A percentile compares a stretch with the other conserved stretches of the same genome.
Conservation (phyloP, 2,329 filamentous ascomycete genomes). For the Alternaria conjuncta region DNA sequence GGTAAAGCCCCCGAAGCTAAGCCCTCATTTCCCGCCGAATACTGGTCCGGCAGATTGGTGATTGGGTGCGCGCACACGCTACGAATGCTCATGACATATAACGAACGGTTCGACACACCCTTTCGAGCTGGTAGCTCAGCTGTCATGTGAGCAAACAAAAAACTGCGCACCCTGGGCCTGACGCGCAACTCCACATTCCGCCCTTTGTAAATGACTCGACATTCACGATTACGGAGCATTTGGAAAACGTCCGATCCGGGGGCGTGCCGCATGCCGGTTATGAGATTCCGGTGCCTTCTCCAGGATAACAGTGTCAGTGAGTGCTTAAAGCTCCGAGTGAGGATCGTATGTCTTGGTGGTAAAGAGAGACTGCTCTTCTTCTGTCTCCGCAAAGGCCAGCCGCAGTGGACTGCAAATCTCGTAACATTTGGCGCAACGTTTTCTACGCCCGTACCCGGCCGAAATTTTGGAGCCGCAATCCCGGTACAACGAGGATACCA, state of each 20-base stretch:
- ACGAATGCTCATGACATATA: background rate
- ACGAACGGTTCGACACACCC: background rate
- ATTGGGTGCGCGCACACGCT: slow-evolving; percentile 9
- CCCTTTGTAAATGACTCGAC: background rate
- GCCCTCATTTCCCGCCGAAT: background rate
- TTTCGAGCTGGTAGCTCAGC: background rate
- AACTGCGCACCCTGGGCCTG: background rate
- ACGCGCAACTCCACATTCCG: slow-evolving; percentile 13
- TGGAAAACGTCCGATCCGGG: background rate
- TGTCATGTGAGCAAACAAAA: slow-evolving; percentile 9
- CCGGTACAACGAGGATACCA: slow-evolving; percentile 55
- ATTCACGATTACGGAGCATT: too few species aligned
- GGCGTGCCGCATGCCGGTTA: background rate
- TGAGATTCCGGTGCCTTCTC: background rate
- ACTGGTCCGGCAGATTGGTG: slow-evolving; percentile 10
- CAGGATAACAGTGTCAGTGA: slow-evolving; percentile 6
- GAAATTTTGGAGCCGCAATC: slow-evolving; percentile 40
- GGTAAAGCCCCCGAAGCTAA: slow-evolving; percentile 10
- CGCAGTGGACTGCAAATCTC: slow-evolving; percentile 52
- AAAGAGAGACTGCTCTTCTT: slow-evolving; percentile 14
- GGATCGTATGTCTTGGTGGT: background rate
- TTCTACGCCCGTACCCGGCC: slow-evolving; percentile 28
- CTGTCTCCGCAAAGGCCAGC: slow-evolving; percentile 34
- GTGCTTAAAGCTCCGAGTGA: slow-evolving; percentile 5
- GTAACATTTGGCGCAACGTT: slow-evolving; percentile 49